Conservation (phyloP, 148 eudicot genomes). For the Silene uniflora region DNA sequence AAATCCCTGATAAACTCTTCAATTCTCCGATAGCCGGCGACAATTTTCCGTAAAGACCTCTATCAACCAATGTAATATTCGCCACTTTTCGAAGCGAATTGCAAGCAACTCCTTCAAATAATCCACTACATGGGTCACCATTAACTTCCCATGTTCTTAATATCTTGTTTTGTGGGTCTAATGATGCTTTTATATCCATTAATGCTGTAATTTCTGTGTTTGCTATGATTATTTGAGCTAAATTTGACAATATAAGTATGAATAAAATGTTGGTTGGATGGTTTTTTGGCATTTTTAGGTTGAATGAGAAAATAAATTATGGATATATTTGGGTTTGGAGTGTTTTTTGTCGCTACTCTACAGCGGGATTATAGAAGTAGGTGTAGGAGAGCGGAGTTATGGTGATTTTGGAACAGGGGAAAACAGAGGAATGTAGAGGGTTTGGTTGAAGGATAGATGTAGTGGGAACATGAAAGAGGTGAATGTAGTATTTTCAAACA, state of each 20-base stretch:
- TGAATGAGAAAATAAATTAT: neutral
- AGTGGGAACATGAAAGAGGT: slow-evolving; percentile 25
- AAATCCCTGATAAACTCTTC: slow-evolving; percentile 65
- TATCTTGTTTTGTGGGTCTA: slow-evolving; percentile 67
- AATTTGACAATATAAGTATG: neutral
- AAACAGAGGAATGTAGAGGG: slow-evolving; percentile 11
- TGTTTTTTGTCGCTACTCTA: too few relatives aligned
- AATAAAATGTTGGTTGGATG: neutral
- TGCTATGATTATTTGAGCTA: slow-evolving; percentile 22
- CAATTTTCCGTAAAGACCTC: slow-evolving; percentile 55
- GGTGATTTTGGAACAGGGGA: slow-evolving; percentile 4
- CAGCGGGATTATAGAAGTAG: too few relatives aligned
- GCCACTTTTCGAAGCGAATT: slow-evolving; percentile 69
- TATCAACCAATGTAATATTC: slow-evolving; percentile 67
- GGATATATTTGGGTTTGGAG: neutral
- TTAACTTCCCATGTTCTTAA: slow-evolving; percentile 50
- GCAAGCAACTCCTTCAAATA: slow-evolving; percentile 78
- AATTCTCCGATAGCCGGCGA: slow-evolving; percentile 70
- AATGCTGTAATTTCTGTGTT: slow-evolving; percentile 63
- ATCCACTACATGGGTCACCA: slow-evolving; percentile 69
- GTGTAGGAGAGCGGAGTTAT: too few relatives aligned
- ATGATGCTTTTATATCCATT: slow-evolving; percentile 61
- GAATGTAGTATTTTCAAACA: slow-evolving; percentile 26
- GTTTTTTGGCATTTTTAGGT: slow-evolving; percentile 13
- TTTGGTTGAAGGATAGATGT: slow-evolving; percentile 22